Percentiles rank a stretch among this genome's conserved stretches.
phyloP scores from a whole-genome alignment of 129 eudicot species.

The Tagetes erecta region DNA sequence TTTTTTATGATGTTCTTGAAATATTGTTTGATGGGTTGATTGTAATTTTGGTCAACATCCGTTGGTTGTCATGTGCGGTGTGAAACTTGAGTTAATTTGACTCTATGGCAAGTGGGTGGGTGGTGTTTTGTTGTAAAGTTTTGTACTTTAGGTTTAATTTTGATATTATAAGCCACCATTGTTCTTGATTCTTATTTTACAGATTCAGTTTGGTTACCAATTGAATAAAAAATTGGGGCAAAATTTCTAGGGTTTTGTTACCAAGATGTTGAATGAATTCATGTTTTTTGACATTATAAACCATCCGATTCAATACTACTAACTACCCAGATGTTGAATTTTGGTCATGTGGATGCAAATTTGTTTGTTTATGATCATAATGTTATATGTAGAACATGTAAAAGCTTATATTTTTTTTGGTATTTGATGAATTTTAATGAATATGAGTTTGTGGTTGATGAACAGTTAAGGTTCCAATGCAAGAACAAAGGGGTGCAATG shows the following conservation, averaged over 20 bases:
- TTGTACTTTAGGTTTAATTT: no score
- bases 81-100: constrained; percentile 20
- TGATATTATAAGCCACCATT: not conserved
- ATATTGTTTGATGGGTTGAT: constrained; percentile 13
- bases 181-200: not conserved
- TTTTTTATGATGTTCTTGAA: constrained; percentile 17
- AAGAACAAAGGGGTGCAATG: constrained; percentile 71
- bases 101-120: constrained; percentile 28
- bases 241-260: no score
- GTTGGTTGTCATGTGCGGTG: constrained; percentile 4
- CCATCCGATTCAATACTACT: no score
- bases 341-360: not conserved
- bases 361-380: not conserved
- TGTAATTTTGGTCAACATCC: constrained; percentile 24
- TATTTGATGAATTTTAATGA: not conserved
- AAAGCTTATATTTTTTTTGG: not conserved
- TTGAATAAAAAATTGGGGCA: not conserved
- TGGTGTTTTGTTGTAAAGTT: not conserved
- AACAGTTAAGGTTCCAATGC: constrained; percentile 48
- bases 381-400: not conserved
- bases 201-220: not conserved
- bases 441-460: constrained; percentile 1
- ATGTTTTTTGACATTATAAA: no score
- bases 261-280: not conserved
- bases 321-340: not conserved